Base-by-base conservation (phyloP, 2,329 filamentous ascomycete genomes). In the Lecanicillium sp. region DNA sequence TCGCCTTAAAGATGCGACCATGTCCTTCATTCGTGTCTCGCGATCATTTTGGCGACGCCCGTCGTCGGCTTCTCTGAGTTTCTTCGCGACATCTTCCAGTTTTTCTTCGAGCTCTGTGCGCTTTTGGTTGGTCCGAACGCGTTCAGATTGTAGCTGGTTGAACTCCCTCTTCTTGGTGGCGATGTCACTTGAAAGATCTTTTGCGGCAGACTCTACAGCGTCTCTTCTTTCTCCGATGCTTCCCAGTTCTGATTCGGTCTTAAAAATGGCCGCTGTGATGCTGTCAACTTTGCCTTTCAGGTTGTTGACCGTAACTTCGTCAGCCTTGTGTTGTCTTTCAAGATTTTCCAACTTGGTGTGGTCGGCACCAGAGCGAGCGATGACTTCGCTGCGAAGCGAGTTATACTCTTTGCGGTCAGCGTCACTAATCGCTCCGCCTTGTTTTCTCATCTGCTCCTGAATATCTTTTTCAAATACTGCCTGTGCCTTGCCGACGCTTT, bases 61-160 rank as follows among this genome's bases (percentile, higher is more conserved):
- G 61, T 90, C 86, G 53, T 94, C 86, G 2, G 88, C 90, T 61
- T 94, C 88, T 20, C 84, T 72, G n/a, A 96, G 77, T 62, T 90
- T 90, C 52, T 77, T 81, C 24, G 90, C 71, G 14, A 91, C 82
- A 50, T 90, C 86, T 52, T 87, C 83, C 6, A 97, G 78, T 65
- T 95, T 91, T 66, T 96, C 90, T 55, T 98, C 90, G 2, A 95
- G 78, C 61, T 97, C 93, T 0, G 87, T 93, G 46, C 85, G 81
- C 61, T 84, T 83, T 61, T 94, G 87, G 45, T 87, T 86, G 8
- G 87, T 83, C 44, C 89, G 81, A 8, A 90, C 78, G 42, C 88
- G 83, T 62, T 94, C 88, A 1, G 90, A 95, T 52, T 87, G 86
- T 33, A 94, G 74, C 46, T 84, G 80, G 62, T 95, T 93, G 61